Conservation (phyloP, 306 rosid species). For the Cyamopsis tetragonoloba region DNA sequence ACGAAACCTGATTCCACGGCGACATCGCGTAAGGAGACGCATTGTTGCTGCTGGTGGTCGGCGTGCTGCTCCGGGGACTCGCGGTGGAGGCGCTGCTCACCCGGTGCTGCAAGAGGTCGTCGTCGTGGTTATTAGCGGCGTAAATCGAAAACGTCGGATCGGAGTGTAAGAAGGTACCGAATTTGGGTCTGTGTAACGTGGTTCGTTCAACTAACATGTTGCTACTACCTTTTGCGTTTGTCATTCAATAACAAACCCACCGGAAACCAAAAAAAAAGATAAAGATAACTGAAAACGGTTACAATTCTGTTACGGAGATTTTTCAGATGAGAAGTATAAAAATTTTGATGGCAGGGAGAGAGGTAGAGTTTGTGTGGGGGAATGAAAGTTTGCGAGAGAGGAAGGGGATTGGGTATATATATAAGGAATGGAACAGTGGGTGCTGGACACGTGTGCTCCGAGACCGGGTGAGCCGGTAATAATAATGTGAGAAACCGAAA, state of each 20-base stretch:
- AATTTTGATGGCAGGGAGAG: not conserved
- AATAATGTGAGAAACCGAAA: slow-evolving; percentile 2
- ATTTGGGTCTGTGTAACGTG: slow-evolving; percentile 31
- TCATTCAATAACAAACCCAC: slow-evolving; percentile 58
- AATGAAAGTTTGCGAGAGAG: not conserved
- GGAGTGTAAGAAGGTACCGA: slow-evolving; percentile 53
- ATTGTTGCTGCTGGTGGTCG: slow-evolving; percentile 27
- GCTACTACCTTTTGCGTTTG: slow-evolving; percentile 33
- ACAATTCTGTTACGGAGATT: not conserved
- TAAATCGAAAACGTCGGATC: slow-evolving; percentile 35
- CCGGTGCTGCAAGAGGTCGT: not conserved
- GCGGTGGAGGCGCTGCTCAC: slow-evolving; percentile 27
- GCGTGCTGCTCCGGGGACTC: not conserved
- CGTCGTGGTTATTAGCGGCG: not conserved
- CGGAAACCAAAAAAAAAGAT: too few species aligned
- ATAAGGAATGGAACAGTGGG: not conserved
- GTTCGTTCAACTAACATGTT: slow-evolving; percentile 37
- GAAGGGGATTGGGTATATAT: slow-evolving; percentile 13
- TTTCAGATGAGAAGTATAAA: not conserved
- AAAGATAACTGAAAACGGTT: not conserved
- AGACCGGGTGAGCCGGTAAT: slow-evolving; percentile 46
- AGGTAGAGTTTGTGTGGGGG: not conserved
- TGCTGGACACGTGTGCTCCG: slow-evolving; percentile 39
- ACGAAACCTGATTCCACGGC: slow-evolving; percentile 48
- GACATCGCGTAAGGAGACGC: slow-evolving; percentile 63